Evolutionary conservation across 306 rosid species (phyloP), one percentile per base, ranked within the genome.

Genomic region (Myrica gale): DNA sequence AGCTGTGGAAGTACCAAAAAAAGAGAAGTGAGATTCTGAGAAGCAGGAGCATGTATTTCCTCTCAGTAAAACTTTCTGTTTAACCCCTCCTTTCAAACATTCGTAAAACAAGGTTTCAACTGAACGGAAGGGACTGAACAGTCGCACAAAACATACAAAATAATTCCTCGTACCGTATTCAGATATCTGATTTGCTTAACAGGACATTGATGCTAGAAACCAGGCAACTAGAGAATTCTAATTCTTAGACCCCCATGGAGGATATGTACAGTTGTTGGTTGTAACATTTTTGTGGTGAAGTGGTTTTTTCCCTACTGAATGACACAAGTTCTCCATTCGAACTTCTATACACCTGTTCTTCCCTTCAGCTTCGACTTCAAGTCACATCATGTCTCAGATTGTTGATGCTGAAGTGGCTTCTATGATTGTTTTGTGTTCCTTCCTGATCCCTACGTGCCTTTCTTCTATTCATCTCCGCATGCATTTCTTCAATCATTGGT

Each of bases 401-500:
- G 84, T 79, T 80, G 44, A 79, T 71, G 77, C 82, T 76, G 10
- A 74, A 74, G 82, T 78, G 61, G 79, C 69, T 77, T 80, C 82
- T 80, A 21, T 81, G 87, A 72, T 63, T 75, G 76, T 57, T 70
- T 70, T 84, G 87, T 11, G 50, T 75, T 68, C 83, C 86, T 61
- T 60, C 87, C 71, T 75, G 80, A 41, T 75, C 83, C 63, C 85
- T 53, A 72, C 79, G 75, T 16, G 74, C 78, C 77, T 86, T 90
- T 78, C 92, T 85, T 81, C 89, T 77, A 82, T 83, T 94, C 91
- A 94, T 88, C 82, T 94, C 98, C 1, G 97, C 84, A 55, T 94
- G 90, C 98, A 94, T 94, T 82, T 94, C 98, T 56, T 94, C 98
- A 5, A 94, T 91, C 97, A 94, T 88, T 0, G 98, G 98, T 77